These are phyloP conservation scores for Abrus pulchellus DNA, from an alignment of 306 rosid genomes.

Conservation along the genomic window DNA sequence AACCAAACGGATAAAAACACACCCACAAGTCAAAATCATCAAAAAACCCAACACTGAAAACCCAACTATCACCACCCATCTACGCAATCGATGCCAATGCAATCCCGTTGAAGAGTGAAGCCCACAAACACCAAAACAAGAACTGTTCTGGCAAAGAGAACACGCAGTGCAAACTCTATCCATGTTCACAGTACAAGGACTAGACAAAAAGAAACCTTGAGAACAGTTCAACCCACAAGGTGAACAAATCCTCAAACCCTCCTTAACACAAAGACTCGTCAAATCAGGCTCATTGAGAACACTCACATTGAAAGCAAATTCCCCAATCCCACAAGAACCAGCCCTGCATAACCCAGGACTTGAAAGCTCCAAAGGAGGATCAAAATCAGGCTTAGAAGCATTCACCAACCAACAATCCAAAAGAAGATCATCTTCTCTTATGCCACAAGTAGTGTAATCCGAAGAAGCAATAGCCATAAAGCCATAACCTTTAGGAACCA, in stretches of 20 bases:
- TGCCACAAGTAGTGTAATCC: constrained; percentile 80
- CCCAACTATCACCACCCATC: constrained; percentile 62
- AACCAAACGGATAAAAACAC: constrained; percentile 51
- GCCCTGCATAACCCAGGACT: constrained; percentile 85
- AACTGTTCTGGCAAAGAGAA: constrained; percentile 95
- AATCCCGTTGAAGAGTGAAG: constrained; percentile 56
- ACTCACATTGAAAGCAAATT: constrained; percentile 88
- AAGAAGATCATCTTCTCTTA: constrained; percentile 85
- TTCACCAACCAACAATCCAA: constrained; percentile 86
- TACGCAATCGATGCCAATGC: constrained; percentile 65
- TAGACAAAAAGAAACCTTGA: constrained; percentile 83
- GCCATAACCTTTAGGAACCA: constrained; percentile 69
- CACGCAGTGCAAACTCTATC: constrained; percentile 90
- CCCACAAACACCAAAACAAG: constrained; percentile 75
- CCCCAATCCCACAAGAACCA: constrained; percentile 57
- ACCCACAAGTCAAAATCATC: constrained; percentile 63
- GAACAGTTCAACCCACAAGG: constrained; percentile 90
- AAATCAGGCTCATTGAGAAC: constrained; percentile 73
- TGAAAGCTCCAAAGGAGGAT: constrained; percentile 91
- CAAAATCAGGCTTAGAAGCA: constrained; percentile 59
- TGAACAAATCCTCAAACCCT: constrained; percentile 81
- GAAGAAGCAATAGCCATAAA: constrained; percentile 89
- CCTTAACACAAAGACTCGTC: constrained; percentile 74
- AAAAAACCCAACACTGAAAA: constrained; percentile 63
- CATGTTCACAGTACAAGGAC: constrained; percentile 70